phyloP scores from a whole-genome alignment of 352 stramenopile genomes.

The Phytophthora hibernalis region DNA sequence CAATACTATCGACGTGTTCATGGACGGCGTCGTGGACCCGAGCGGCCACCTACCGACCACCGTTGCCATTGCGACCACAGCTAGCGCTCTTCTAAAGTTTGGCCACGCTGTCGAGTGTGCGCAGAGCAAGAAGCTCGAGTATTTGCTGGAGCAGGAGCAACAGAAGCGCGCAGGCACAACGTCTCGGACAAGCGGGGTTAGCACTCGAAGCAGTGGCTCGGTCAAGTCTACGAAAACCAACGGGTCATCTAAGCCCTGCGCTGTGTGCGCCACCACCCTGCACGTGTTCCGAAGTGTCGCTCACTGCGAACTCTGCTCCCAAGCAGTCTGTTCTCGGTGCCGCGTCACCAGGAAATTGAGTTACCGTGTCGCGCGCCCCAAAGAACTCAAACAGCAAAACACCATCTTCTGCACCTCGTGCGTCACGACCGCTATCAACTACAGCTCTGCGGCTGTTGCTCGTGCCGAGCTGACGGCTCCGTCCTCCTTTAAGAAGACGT shows the following conservation, averaged over 20 bases:
- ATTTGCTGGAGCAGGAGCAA: slow-evolving; percentile 45
- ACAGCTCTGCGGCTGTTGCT: slow-evolving; percentile 48
- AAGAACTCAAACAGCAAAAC: slow-evolving; percentile 47
- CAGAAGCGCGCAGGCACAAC: slow-evolving; percentile 20
- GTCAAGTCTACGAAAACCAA: slow-evolving; percentile 4
- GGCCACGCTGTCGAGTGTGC: slow-evolving; percentile 50
- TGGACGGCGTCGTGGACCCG: slow-evolving; percentile 53
- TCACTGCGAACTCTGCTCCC: slow-evolving; percentile 46
- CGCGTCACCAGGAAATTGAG: slow-evolving; percentile 50
- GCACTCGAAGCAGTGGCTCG: slow-evolving; percentile 12
- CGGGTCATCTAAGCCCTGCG: slow-evolving; percentile 24
- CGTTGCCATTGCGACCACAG: slow-evolving; percentile 46
- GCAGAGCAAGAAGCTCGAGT: slow-evolving; percentile 73
- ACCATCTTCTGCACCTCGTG: slow-evolving; percentile 63
- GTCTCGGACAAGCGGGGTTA: slow-evolving; percentile 22
- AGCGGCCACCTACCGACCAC: slow-evolving; percentile 50
- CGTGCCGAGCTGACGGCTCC: slow-evolving; percentile 41
- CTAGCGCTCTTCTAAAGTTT: slow-evolving; percentile 47
- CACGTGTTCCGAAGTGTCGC: slow-evolving; percentile 39
- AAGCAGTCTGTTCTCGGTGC: slow-evolving; percentile 46
- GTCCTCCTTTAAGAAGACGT: slow-evolving; percentile 12
- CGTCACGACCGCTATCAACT: slow-evolving; percentile 41
- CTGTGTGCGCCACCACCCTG: slow-evolving; percentile 33
- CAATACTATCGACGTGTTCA: slow-evolving; percentile 59
- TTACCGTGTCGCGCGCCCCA: slow-evolving; percentile 44